These are phyloP conservation scores for Byssoonygena ceratinophila DNA, from an alignment of 2,329 filamentous ascomycete genomes.

Conservation along the genomic window DNA sequence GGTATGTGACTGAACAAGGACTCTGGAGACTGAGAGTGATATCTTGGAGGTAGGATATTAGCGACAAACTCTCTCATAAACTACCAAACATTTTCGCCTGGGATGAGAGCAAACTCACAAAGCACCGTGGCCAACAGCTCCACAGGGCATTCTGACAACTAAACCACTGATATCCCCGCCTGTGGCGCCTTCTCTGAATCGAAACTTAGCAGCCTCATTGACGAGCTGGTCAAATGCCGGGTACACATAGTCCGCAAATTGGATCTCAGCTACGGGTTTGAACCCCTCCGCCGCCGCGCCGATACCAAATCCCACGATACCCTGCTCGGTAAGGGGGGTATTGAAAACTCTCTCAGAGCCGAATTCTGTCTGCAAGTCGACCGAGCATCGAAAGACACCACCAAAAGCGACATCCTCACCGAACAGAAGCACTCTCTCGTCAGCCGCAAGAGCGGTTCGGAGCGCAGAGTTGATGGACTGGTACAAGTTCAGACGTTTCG, in stretches of 20 bases:
- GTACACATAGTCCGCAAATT: constrained; percentile 90
- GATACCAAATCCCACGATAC: constrained; percentile 86
- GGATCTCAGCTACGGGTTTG: constrained; percentile 86
- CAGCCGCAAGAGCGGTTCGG: constrained; percentile 65
- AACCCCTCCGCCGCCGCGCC: constrained; percentile 83
- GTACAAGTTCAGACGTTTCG: constrained; percentile 85
- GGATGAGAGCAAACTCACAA: constrained; percentile 42
- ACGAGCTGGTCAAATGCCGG: constrained; percentile 90
- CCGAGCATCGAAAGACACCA: constrained; percentile 88
- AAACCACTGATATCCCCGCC: constrained; percentile 64
- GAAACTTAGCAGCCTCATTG: constrained; percentile 81
- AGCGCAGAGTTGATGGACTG: constrained; percentile 88
- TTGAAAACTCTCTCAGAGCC: constrained; percentile 89
- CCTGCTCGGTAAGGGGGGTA: constrained; percentile 86
- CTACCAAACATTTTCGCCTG: no score
- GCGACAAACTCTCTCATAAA: background rate
- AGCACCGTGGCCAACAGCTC: constrained; percentile 78
- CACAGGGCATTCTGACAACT: constrained; percentile 82
- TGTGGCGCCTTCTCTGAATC: constrained; percentile 59
- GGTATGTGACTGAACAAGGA: constrained; percentile 80
- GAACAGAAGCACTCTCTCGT: constrained; percentile 81
- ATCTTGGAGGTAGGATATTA: constrained; percentile 26
- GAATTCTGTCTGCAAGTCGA: constrained; percentile 79
- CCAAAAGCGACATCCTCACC: constrained; percentile 97
- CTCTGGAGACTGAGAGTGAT: constrained; percentile 86